Evolutionary conservation across 2,329 filamentous ascomycete species (phyloP).

Genomic region (Sordariomycetes sp.): DNA sequence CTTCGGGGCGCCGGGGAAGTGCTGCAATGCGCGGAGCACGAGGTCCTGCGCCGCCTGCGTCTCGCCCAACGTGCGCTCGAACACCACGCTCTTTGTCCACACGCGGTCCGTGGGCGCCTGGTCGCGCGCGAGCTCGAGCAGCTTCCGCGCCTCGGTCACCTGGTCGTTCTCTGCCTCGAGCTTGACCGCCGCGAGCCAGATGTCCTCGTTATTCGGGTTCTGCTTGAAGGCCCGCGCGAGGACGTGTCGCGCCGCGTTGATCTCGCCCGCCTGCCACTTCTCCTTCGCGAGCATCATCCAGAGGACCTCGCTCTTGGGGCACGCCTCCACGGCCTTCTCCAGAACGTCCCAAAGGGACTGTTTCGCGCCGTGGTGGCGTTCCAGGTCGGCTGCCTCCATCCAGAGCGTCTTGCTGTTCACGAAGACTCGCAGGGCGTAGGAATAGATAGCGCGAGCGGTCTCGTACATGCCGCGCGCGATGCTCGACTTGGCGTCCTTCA

Average conservation of each 20-base stretch:
- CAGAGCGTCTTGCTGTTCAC: conserved; percentile 80
- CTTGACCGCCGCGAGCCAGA: conserved; percentile 94
- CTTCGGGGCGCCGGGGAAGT: conserved; percentile 78
- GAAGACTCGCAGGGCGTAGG: conserved; percentile 82
- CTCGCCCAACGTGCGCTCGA: conserved; percentile 77
- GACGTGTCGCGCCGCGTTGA: conserved; percentile 77
- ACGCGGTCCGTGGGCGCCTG: conserved; percentile 92
- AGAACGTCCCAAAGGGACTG: conserved; percentile 77
- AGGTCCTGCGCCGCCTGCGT: conserved; percentile 75
- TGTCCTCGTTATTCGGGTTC: conserved; percentile 94
- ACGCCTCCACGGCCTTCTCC: conserved; percentile 88
- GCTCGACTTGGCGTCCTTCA: conserved; percentile 79
- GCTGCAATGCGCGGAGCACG: conserved; percentile 72
- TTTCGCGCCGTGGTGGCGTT: conserved; percentile 77
- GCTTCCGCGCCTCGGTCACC: conserved; percentile 67
- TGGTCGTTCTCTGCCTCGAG: conserved; percentile 86
- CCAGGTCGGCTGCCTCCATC: conserved; percentile 82
- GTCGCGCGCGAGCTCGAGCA: conserved; percentile 72
- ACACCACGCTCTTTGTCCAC: conserved; percentile 92
- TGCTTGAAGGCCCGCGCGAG: conserved; percentile 86
- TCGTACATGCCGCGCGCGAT: conserved; percentile 76
- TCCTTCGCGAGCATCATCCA: conserved; percentile 97
- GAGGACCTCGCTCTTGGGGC: conserved; percentile 78
- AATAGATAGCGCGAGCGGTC: conserved; percentile 88
- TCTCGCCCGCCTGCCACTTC: conserved; percentile 80